A percentile compares a stretch with the other conserved stretches of the same genome.
Evolutionary conservation across 2,329 filamentous ascomycete species (phyloP).

Genomic region (Fusarium guadeloupense): DNA sequence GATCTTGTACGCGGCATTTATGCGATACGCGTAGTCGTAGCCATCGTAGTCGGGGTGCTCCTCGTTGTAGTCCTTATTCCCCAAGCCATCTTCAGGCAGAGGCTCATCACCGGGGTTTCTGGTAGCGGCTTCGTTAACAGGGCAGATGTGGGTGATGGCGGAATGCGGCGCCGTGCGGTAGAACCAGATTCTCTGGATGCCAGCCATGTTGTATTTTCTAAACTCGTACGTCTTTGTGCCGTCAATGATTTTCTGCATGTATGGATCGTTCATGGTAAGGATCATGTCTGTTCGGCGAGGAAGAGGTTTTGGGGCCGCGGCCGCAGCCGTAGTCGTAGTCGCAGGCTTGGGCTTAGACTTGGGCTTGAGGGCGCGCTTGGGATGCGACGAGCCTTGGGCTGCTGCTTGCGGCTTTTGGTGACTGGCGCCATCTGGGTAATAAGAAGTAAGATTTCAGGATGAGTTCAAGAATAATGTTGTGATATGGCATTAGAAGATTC

Average conservation of each 20-base stretch:
- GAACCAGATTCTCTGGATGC: conserved; percentile 40
- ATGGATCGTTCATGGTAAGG: conserved; percentile 26
- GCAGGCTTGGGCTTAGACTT: too few species aligned
- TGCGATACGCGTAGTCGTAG: conserved; percentile 44
- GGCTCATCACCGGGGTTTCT: conserved; percentile 24
- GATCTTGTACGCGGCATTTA: conserved; percentile 39
- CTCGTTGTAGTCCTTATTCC: conserved; percentile 43
- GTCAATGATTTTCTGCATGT: conserved; percentile 40
- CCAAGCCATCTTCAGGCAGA: conserved; percentile 32
- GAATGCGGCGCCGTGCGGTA: conserved; percentile 42
- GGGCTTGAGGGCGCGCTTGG: too few species aligned
- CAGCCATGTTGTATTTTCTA: conserved; percentile 34
- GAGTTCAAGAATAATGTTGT: too few species aligned
- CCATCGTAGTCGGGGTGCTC: conserved; percentile 38
- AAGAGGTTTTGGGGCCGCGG: neutral
- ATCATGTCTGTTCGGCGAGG: conserved; percentile 17
- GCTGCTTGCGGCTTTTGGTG: too few species aligned
- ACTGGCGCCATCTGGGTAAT: too few species aligned
- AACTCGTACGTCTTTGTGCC: conserved; percentile 40
- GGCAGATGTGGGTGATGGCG: conserved; percentile 41
- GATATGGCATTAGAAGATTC: too few species aligned
- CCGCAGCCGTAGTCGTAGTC: too few species aligned
- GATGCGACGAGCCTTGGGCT: too few species aligned
- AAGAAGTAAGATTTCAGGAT: too few species aligned
- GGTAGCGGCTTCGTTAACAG: conserved; percentile 25